Base-by-base conservation (phyloP, 2,329 filamentous ascomycete genomes). In the Stachybotrys chartarum region DNA sequence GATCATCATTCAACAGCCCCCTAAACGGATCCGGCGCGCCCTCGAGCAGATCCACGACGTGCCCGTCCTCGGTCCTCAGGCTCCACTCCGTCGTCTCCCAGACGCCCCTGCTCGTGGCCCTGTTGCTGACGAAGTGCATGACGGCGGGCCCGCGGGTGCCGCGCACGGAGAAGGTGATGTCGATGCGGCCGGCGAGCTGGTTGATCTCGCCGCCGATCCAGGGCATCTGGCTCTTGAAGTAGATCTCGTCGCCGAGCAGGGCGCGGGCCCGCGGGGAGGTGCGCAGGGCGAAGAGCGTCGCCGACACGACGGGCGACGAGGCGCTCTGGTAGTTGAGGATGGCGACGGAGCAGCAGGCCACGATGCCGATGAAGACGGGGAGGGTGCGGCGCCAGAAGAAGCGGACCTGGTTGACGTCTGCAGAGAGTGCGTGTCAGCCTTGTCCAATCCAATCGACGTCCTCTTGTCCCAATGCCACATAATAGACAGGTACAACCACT, bases 321-420 rank as follows among this genome's bases (percentile, higher is more conserved):
- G 86, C 84, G 72, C 97, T 97, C 72, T 99, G 93, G 82, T 99
- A 97, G 81, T 99, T 99, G 87, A 99, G 97, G 72, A 99, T 97
- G 63, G 88, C 90, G 57, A 95, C 76, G 61, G 86, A 86, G 61
- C 86, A 87, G 55, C 80, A 78, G 51, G 83, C 81, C 63, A 96
- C 84, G 59, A 90, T 77, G 59, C 82, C 72, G 54, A 87, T 69
- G 80, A 97, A 97, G 69, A 96, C 75, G 54, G 93, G 93, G 39
- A 96, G 73, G 1, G 90, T 91, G 63, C 82, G 82, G 55, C 79
- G 69, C 88, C 88, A 92, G 62, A 79, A 78, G 68, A 83, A 82
- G 51, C 67, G 68, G 55, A 72, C 68, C 56, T 73, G 68, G 54
- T 72, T 65, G 56, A 79, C 65, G 60, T 76, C 75, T 77, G 46